Conservation (phyloP, 495 filamentous ascomycete species). For the Staphylotrichum longicolle region DNA sequence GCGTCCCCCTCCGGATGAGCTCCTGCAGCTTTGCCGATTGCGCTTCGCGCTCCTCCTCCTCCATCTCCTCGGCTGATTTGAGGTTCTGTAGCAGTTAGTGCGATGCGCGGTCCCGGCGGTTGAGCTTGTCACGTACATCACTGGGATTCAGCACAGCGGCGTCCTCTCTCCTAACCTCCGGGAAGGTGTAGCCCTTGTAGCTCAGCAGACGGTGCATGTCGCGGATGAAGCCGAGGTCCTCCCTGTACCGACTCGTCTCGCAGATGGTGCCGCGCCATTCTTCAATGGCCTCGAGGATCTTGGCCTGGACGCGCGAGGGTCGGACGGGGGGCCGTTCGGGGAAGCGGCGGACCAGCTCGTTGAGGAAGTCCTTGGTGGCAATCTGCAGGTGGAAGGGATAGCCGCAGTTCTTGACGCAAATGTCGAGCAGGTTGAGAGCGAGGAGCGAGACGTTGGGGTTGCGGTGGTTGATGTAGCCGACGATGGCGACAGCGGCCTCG, state of each 20-base stretch:
- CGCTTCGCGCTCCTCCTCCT: conserved; percentile 89
- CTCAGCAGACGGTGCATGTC: conserved; percentile 96
- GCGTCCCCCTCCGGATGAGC: conserved; percentile 85
- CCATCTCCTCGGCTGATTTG: conserved; percentile 97
- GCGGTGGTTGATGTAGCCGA: conserved; percentile 91
- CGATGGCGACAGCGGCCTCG: conserved; percentile 92
- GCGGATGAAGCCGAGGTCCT: conserved; percentile 91
- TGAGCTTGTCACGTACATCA: conserved; percentile 63
- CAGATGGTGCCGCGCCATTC: conserved; percentile 99
- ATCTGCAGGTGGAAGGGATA: conserved; percentile 99
- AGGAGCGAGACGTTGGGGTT: conserved; percentile 92
- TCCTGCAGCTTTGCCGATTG: conserved; percentile 97
- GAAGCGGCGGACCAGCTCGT: conserved; percentile 94
- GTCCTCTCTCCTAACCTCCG: conserved; percentile 87
- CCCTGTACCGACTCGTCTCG: conserved; percentile 94
- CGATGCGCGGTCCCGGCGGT: background rate
- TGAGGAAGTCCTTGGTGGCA: conserved; percentile 96
- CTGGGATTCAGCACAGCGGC: conserved; percentile 96
- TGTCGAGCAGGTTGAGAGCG: conserved; percentile 90
- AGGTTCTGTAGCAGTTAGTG: conserved; percentile 61
- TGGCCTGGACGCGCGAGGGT: conserved; percentile 79
- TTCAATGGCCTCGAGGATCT: conserved; percentile 94
- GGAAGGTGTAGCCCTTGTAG: conserved; percentile 96
- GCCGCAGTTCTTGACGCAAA: conserved; percentile 99
- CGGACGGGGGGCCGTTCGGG: conserved; percentile 89